These are phyloP conservation scores for Guyanaporus albipodus DNA, from an alignment of 768 basidiomycete species.

Conservation along the genomic window DNA sequence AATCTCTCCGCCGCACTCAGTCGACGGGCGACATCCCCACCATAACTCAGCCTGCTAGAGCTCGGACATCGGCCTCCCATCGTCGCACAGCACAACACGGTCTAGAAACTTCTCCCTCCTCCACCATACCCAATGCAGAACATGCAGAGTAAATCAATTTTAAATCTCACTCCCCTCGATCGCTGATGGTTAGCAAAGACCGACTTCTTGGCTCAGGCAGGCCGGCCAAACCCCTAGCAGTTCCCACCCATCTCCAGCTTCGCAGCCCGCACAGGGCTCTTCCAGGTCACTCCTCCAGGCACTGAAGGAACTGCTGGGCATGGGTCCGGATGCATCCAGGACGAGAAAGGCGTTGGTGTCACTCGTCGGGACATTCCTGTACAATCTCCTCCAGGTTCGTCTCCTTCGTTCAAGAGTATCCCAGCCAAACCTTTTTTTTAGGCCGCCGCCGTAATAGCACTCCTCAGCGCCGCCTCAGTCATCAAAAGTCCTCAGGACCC, in stretches of 20 bases:
- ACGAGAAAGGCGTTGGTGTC: constrained; percentile 52
- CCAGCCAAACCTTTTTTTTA: constrained; percentile 23
- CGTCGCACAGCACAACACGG: constrained; percentile 25
- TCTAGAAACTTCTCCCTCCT: constrained; percentile 16
- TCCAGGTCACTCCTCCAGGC: constrained; percentile 20
- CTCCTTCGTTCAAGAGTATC: not conserved
- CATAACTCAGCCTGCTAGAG: constrained; percentile 21
- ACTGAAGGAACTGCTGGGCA: constrained; percentile 43
- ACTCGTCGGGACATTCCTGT: constrained; percentile 46
- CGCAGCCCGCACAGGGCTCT: constrained; percentile 7
- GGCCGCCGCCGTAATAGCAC: constrained; percentile 48
- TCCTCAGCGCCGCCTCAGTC: constrained; percentile 47
- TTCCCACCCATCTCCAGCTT: constrained; percentile 1
- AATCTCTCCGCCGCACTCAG: constrained; percentile 33
- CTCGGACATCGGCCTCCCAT: constrained; percentile 29
- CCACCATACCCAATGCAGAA: constrained; percentile 15
- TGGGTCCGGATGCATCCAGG: constrained; percentile 49
- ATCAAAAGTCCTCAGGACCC: constrained; percentile 43
- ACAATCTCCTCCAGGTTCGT: constrained; percentile 53
- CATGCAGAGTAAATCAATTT: constrained; percentile 16
- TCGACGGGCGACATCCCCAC: constrained; percentile 34
- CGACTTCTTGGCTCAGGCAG: constrained; percentile 23
- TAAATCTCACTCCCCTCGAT: constrained; percentile 5
- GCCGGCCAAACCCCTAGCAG: constrained; percentile 18
- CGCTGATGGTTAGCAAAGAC: constrained; percentile 23